These are phyloP conservation scores for Lachnellula suecica DNA, from an alignment of 2,329 filamentous ascomycete species.

Conservation along the genomic window DNA sequence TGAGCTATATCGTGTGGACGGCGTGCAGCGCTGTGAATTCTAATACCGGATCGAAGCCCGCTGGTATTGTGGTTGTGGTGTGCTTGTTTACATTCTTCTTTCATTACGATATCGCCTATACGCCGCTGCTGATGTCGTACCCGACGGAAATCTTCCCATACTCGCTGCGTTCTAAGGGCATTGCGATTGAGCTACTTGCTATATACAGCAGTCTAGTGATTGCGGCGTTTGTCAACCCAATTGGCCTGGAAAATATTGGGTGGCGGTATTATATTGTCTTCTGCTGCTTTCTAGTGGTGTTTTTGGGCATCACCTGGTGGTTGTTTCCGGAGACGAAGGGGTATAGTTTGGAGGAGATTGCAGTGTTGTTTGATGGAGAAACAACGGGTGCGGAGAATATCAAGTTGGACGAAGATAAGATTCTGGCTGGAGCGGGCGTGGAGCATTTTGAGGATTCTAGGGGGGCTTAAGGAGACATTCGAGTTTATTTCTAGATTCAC, in stretches of 20 bases:
- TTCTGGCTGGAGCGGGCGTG: neutral
- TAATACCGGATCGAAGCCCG: constrained; percentile 40
- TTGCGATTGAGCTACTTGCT: constrained; percentile 13
- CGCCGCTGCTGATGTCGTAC: constrained; percentile 56
- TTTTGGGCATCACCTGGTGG: constrained; percentile 14
- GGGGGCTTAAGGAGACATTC: no score
- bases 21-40: constrained; percentile 47
- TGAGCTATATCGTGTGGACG: constrained; percentile 30
- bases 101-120: constrained; percentile 61
- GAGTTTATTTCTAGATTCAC: no score
- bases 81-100: constrained; percentile 60
- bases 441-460: neutral
- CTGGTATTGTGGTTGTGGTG: constrained; percentile 52
- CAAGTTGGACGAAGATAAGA: neutral
- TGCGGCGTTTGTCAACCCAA: constrained; percentile 39
- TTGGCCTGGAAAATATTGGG: constrained; percentile 35
- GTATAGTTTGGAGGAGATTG: constrained; percentile 40
- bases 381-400: neutral
- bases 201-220: constrained; percentile 13
- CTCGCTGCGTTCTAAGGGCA: constrained; percentile 42
- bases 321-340: constrained; percentile 38
- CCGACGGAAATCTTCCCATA: constrained; percentile 59
- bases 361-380: constrained; percentile 22
- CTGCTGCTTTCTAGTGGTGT: constrained; percentile 28
- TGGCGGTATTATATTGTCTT: constrained; percentile 42